A percentile compares a stretch with the other conserved stretches of the same genome.
Conservation (phyloP, 768 basidiomycete species). For the Galerina marginata region DNA sequence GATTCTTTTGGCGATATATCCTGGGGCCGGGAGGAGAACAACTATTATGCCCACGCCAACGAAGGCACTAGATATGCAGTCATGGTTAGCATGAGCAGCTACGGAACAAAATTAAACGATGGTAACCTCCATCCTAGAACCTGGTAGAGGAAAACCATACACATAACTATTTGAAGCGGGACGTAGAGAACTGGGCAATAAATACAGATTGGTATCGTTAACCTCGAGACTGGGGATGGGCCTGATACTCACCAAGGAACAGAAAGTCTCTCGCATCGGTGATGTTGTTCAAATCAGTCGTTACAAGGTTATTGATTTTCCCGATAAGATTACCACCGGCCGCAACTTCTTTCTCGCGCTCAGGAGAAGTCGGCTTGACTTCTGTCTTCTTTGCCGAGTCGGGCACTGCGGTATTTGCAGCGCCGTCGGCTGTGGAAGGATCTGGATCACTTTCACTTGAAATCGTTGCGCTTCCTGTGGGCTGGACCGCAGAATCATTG, state of each 20-base stretch:
- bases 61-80: constrained; percentile 17
- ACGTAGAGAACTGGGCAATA: constrained; percentile 30
- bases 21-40: constrained; percentile 60
- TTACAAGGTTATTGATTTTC: too few species aligned
- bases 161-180: constrained; percentile 43
- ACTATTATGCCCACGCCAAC: constrained; percentile 57
- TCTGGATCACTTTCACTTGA: neutral
- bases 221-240: neutral
- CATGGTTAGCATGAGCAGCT: neutral
- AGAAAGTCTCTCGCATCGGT: neutral
- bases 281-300: too few species aligned
- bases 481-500: too few species aligned
- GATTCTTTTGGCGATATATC: constrained; percentile 50
- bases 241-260: neutral
- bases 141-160: constrained; percentile 48
- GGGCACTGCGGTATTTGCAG: too few species aligned
- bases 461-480: neutral
- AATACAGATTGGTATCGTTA: neutral
- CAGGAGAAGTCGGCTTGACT: too few species aligned
- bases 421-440: neutral
- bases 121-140: constrained; percentile 52
- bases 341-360: too few species aligned
- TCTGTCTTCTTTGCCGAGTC: too few species aligned
- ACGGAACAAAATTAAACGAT: neutral
- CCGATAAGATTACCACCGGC: too few species aligned